These are phyloP conservation scores for Mycotypha africana DNA, from an alignment of 371 early-diverging fungal species.

Conservation along the genomic window DNA sequence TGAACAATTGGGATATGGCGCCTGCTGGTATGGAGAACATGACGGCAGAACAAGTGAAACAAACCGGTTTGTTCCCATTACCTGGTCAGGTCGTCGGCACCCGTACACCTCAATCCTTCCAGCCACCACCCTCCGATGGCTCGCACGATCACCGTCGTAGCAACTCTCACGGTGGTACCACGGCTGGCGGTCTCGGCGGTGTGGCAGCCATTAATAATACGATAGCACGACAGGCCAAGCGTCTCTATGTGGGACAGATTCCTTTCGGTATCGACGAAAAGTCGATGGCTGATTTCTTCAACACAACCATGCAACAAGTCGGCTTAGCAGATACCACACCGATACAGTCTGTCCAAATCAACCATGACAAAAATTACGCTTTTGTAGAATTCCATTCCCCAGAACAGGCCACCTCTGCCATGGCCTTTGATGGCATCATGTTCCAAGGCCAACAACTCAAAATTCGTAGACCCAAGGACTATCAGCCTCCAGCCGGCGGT, in stretches of 20 bases:
- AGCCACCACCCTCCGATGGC: conserved; percentile 25
- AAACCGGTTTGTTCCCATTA: conserved; percentile 87
- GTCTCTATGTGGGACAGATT: conserved; percentile 92
- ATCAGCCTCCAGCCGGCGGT: conserved; percentile 66
- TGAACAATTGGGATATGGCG: conserved; percentile 91
- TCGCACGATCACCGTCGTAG: conserved; percentile 27
- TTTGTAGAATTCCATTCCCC: conserved; percentile 75
- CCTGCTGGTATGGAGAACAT: conserved; percentile 91
- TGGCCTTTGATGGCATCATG: conserved; percentile 89
- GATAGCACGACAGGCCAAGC: conserved; percentile 65
- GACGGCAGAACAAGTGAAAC: conserved; percentile 87
- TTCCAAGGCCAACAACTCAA: conserved; percentile 83
- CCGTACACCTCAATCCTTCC: conserved; percentile 54
- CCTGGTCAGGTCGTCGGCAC: conserved; percentile 80
- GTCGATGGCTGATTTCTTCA: conserved; percentile 80
- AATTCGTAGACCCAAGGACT: conserved; percentile 94
- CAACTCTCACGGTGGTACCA: conserved; percentile 35
- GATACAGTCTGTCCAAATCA: conserved; percentile 80
- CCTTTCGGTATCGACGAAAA: conserved; percentile 79
- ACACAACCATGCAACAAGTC: conserved; percentile 73
- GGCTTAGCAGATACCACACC: conserved; percentile 56
- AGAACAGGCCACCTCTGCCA: conserved; percentile 87
- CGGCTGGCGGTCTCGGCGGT: conserved; percentile 29
- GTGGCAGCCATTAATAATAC: conserved; percentile 32
- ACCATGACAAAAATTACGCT: conserved; percentile 90